A percentile compares a stretch with the other conserved stretches of the same genome.
Conservation (phyloP, 345 rosid species). For the Moringa oleifera region DNA sequence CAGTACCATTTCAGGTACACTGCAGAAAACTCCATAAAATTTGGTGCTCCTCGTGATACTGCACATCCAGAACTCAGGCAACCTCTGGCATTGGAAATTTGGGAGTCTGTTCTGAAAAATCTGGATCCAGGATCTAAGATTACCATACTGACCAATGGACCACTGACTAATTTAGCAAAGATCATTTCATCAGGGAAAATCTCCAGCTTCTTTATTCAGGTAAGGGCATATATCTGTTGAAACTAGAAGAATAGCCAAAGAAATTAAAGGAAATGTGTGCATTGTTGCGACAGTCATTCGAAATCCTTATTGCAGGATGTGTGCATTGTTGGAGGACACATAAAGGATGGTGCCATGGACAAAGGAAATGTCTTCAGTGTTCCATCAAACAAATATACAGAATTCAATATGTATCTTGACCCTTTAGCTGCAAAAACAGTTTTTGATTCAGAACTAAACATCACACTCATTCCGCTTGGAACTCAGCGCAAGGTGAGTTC, state of each 20-base stretch:
- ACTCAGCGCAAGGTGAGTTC: constrained; percentile 47
- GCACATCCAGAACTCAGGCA: constrained; percentile 70
- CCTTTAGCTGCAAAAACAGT: constrained; percentile 78
- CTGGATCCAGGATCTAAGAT: constrained; percentile 44
- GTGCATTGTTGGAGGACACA: constrained; percentile 78
- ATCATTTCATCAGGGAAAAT: constrained; percentile 39
- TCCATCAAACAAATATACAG: constrained; percentile 52
- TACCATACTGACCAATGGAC: constrained; percentile 74
- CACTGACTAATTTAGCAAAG: constrained; percentile 72
- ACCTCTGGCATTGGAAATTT: constrained; percentile 64
- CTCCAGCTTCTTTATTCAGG: constrained; percentile 49
- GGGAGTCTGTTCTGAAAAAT: constrained; percentile 41
- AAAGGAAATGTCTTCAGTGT: constrained; percentile 51
- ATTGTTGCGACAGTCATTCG: no score
- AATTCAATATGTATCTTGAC: constrained; percentile 86
- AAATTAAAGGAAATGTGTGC: no score
- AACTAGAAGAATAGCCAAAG: no score
- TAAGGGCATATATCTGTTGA: constrained; percentile 12
- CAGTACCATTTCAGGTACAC: constrained; percentile 47
- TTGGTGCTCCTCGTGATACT: constrained; percentile 73
- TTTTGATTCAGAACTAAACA: constrained; percentile 48
- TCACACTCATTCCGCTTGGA: constrained; percentile 69
- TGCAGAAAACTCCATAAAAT: constrained; percentile 55
- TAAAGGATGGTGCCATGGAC: constrained; percentile 28
- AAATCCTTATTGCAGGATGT: constrained; percentile 45